A percentile compares a stretch with the other conserved stretches of the same genome.
Evolutionary conservation across 257 asterid species (phyloP).

Genomic region (Petunia axillaris): DNA sequence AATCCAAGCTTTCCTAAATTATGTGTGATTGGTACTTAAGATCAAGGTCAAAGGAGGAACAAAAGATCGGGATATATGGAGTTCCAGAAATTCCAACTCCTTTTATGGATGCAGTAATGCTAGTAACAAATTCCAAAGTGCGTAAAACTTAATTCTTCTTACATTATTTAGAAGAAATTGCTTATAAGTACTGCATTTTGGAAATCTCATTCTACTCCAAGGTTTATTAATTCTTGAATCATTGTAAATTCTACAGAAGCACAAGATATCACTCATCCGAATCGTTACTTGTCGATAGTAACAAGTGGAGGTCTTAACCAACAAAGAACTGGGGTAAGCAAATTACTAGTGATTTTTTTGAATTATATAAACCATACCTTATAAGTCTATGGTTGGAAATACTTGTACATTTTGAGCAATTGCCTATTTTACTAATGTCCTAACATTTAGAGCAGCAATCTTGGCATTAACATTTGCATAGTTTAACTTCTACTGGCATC

Average conservation of each 20-base stretch:
- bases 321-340: conserved; percentile 95
- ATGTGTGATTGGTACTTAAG: conserved; percentile 48
- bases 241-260: conserved; percentile 55
- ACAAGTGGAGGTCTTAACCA: conserved; percentile 98
- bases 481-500: background rate
- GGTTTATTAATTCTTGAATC: background rate
- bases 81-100: conserved; percentile 60
- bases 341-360: background rate
- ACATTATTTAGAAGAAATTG: background rate
- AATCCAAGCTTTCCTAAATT: conserved; percentile 38
- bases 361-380: background rate
- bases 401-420: background rate
- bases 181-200: background rate
- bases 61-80: conserved; percentile 75
- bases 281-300: conserved; percentile 83
- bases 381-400: background rate
- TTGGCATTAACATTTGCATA: background rate
- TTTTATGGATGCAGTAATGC: conserved; percentile 81
- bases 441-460: background rate
- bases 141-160: conserved; percentile 26
- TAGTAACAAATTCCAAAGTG: conserved; percentile 65
- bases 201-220: background rate
- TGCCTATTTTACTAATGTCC: background rate
- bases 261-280: conserved; percentile 50
- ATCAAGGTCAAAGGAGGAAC: conserved; percentile 63